phyloP scores from a whole-genome alignment of 225 moss, liverwort and hornwort genomes.

The Anthoceros angustus region DNA sequence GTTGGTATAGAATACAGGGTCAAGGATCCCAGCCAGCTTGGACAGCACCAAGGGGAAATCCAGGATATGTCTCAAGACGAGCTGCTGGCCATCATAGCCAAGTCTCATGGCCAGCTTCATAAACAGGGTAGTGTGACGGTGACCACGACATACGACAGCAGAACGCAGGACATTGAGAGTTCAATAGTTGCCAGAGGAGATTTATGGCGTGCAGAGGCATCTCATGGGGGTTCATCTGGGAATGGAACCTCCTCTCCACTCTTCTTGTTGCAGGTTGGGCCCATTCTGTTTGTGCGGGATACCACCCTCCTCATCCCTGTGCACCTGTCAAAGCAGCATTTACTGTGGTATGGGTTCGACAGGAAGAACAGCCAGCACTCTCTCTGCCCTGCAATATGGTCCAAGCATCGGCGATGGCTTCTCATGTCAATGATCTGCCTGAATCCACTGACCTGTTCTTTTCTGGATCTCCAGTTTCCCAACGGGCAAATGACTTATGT shows the following conservation, averaged over 20 bases:
- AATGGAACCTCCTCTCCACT: constrained; percentile 20
- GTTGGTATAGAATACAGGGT: constrained; percentile 5
- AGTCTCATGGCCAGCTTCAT: constrained; percentile 21
- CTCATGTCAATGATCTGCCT: constrained; percentile 67
- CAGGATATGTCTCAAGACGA: constrained; percentile 21
- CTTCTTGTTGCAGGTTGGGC: constrained; percentile 56
- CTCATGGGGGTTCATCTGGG: constrained; percentile 37
- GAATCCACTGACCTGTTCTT: constrained; percentile 54
- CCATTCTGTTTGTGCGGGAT: constrained; percentile 56
- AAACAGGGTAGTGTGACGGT: constrained; percentile 47
- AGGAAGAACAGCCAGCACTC: constrained; percentile 60
- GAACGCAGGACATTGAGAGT: constrained; percentile 54
- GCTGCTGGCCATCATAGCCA: constrained; percentile 16
- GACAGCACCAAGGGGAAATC: constrained; percentile 17
- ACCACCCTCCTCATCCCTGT: constrained; percentile 51
- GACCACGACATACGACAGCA: constrained; percentile 52
- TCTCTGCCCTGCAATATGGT: constrained; percentile 66
- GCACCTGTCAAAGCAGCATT: constrained; percentile 50
- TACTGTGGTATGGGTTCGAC: constrained; percentile 72
- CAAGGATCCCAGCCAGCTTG: constrained; percentile 10
- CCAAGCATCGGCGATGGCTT: constrained; percentile 63
- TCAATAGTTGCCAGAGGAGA: constrained; percentile 59
- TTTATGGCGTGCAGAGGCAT: constrained; percentile 56
- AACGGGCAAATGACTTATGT: constrained; percentile 65
- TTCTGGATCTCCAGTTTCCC: constrained; percentile 60